phyloP scores from a whole-genome alignment of 495 filamentous ascomycete genomes.

The Usnea hakonensis region DNA sequence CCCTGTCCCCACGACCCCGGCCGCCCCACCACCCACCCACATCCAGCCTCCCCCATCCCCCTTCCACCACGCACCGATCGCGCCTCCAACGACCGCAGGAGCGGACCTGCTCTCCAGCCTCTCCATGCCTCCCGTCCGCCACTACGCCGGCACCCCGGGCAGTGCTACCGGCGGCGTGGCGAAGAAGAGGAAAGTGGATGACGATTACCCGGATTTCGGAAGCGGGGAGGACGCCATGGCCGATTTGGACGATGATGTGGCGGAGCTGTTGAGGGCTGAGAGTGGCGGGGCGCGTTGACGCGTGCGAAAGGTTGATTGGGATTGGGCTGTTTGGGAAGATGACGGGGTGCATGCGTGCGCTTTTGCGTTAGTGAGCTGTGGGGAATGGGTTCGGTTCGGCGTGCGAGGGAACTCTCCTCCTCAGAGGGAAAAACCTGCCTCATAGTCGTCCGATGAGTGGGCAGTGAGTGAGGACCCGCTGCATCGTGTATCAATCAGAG shows the following conservation, averaged over 20 bases:
- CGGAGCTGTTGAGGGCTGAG: constrained; percentile 63
- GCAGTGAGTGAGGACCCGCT: too few species aligned
- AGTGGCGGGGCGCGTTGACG: constrained; percentile 24
- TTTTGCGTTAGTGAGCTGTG: too few species aligned
- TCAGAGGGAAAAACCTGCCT: too few species aligned
- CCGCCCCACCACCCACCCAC: not conserved
- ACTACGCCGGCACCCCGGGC: constrained; percentile 31
- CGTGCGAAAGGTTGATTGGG: too few species aligned
- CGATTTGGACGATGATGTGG: constrained; percentile 74
- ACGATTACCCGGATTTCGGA: constrained; percentile 63
- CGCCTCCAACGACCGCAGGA: constrained; percentile 32
- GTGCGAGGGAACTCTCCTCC: too few species aligned
- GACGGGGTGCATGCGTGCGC: too few species aligned
- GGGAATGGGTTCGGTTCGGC: too few species aligned
- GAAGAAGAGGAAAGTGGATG: constrained; percentile 72
- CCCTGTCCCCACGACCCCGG: constrained; percentile 26
- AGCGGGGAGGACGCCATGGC: constrained; percentile 51
- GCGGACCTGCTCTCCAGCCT: constrained; percentile 47
- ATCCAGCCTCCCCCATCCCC: constrained; percentile 20
- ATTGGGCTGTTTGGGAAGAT: too few species aligned
- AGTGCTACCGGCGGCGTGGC: constrained; percentile 35
- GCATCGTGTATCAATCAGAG: too few species aligned
- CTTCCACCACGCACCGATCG: constrained; percentile 32
- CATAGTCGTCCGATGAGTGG: too few species aligned
- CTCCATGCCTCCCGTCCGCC: constrained; percentile 32